Percentiles rank a stretch among this genome's conserved stretches.
These are phyloP conservation scores for Kodamaea fungicola DNA, from an alignment of 1,139 yeast species.

Conservation along the genomic window DNA sequence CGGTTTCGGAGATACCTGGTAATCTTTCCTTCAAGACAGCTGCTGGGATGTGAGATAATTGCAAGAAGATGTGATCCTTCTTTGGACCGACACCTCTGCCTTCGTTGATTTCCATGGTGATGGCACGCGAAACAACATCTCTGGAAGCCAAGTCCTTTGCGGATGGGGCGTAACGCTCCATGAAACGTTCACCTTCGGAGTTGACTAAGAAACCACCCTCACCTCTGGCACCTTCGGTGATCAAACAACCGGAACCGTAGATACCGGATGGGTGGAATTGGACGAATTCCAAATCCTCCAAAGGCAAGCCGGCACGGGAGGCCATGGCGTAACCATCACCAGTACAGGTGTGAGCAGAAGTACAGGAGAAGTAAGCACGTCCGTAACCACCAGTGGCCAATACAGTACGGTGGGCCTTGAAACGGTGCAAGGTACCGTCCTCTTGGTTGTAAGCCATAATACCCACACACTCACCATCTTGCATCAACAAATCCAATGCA, in stretches of 20 bases:
- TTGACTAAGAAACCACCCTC: conserved; percentile 97
- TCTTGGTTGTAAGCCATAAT: conserved; percentile 97
- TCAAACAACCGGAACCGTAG: conserved; percentile 97
- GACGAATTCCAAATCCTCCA: conserved; percentile 95
- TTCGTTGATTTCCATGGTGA: conserved; percentile 96
- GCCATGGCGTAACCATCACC: conserved; percentile 99
- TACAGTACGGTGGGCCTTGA: conserved; percentile 93
- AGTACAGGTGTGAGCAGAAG: conserved; percentile 99
- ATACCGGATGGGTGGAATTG: conserved; percentile 99
- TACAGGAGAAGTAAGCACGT: conserved; percentile 97
- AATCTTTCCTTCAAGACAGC: conserved; percentile 89
- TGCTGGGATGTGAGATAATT: conserved; percentile 91
- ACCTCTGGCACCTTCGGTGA: conserved; percentile 99
- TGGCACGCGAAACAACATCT: conserved; percentile 97
- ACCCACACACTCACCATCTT: conserved; percentile 96
- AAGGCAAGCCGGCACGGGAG: conserved; percentile 95
- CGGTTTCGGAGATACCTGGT: conserved; percentile 99
- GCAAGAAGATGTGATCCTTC: conserved; percentile 93
- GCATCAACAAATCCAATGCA: conserved; percentile 92
- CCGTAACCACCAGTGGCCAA: conserved; percentile 99
- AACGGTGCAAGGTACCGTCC: conserved; percentile 97
- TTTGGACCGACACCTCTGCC: conserved; percentile 99
- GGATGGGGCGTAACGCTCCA: conserved; percentile 99
- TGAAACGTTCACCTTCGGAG: conserved; percentile 98
- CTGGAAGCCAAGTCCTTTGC: conserved; percentile 98